Base-by-base conservation (phyloP, 306 rosid genomes). In the Canavalia gladiata region DNA sequence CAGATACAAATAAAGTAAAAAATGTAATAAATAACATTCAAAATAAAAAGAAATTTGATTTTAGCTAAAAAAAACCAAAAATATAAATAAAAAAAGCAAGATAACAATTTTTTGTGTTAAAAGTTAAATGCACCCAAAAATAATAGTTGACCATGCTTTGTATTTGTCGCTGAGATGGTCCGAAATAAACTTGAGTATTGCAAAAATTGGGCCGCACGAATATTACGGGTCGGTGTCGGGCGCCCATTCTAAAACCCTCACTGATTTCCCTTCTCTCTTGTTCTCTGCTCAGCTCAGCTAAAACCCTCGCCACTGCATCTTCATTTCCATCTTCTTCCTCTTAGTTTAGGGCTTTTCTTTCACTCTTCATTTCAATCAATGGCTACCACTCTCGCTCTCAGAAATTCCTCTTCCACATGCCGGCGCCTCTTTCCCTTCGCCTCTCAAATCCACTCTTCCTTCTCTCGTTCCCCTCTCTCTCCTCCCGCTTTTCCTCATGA, bases 381-480 rank as follows among this genome's bases (percentile, higher is more conserved):
- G 99, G 97, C 98, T 11, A 80, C 97, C 10, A 80, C 97, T 10
- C 81, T 87, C 28, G 88, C 79, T 84, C 91, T 96, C 76, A 76
- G 95, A 81, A 88, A 72, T 60, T 84, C 47, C 4, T 77, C 87
- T 41, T 78, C 87, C 7, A 82, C 74, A 72, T 90, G 87, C 80
- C 87, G 68, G 64, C 96, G 92, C 49, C 79, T 95, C 63, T 79
- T 88, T 4, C 90, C 89, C 0, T 69, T 87, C 30, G 83, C 96
- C 6, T 86, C 96, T 37, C 93, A 87, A 70, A 58, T 91, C 71
- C 85, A 87, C 90, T 84, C 80, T 42, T 83, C 83, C 30, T 67
- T 86, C 78, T 84, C 87, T 72, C 81, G 91, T 42, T 84, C 90
- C 30, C 79, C 89, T 29, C 81, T 80, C 75, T 65, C 94, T 75